A percentile compares a stretch with the other conserved stretches of the same genome.
Evolutionary conservation across 2,329 filamentous ascomycete species (phyloP).

Genomic region (Fusarium luffae): DNA sequence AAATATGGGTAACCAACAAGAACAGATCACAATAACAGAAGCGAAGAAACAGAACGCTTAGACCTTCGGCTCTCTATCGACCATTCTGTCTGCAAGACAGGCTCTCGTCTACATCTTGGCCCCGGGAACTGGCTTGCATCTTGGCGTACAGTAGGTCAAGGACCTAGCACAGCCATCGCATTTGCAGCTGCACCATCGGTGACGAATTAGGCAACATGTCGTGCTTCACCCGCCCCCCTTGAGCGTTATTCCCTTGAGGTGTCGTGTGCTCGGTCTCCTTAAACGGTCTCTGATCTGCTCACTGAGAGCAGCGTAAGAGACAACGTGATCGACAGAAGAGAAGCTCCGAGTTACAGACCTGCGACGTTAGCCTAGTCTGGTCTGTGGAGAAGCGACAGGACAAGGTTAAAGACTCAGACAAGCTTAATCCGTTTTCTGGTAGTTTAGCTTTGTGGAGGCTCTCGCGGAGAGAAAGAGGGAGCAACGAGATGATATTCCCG

Average conservation of each 20-base stretch:
- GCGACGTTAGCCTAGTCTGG: conserved; percentile 5
- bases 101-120: background rate
- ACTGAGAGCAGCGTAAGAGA: background rate
- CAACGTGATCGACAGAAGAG: conserved; percentile 12
- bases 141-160: conserved; percentile 17
- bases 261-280: conserved; percentile 8
- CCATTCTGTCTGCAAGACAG: background rate
- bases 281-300: conserved; percentile 2
- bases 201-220: conserved; percentile 40
- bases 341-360: conserved; percentile 7
- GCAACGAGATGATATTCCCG: background rate
- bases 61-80: background rate
- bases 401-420: conserved; percentile 6
- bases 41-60: background rate
- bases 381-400: background rate
- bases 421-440: conserved; percentile 8
- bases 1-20: background rate
- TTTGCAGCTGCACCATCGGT: conserved; percentile 17
- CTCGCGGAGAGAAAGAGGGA: background rate
- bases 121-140: background rate
- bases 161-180: background rate
- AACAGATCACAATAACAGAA: too few relatives aligned
- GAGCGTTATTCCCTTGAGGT: background rate
- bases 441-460: background rate
- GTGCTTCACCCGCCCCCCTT: conserved; percentile 17